Base-by-base conservation (phyloP, 2,329 filamentous ascomycete genomes). In the Cladorrhinum sp. region DNA sequence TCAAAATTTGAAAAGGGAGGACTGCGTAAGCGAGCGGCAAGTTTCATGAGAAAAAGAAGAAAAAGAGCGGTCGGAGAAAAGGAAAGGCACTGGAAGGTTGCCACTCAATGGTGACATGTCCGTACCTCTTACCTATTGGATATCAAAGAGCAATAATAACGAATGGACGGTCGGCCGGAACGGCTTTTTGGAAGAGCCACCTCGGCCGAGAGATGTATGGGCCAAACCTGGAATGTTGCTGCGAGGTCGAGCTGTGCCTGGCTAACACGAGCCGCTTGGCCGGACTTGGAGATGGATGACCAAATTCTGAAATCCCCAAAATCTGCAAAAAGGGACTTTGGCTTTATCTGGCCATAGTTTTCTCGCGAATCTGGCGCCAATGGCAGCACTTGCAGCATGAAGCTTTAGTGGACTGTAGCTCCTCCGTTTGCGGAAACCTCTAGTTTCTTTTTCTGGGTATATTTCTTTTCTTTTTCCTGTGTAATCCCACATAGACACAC, bases 311-410 rank as follows among this genome's bases (percentile, higher is more conserved):
- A n/a, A 22, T 45, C 16, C 36, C 16, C 29, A 32, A 22, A 18
- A 45, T 45, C 41, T 45, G 41, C 41, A 45, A 22, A 45, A 20
- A 12, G 41, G 10, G 29, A 32, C 29, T 7, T 7, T 9, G 12
- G 3, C 3, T 12, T 36, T 36, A 18, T 45, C n/a, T 45, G 51
- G 27, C 20, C n/a, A 55, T 22, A 29, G 32, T 20, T 41, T 27
- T 18, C 23, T 56, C 53, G 53, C 53, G 18, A 56, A 56, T 56
- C 53, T 56, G 53, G 24, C 53, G 41, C 53, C 53, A 38, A 56
- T 56, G 53, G 13, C 36, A 56, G 9, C 53, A 29, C 29, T 24
- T 45, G 53, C 53, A 36, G 41, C 13, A 55, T n/a, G 16, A 45
- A 45, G 8, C 32, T 13, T 36, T n/a, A n/a, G n/a, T n/a, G n/a